These are phyloP conservation scores for Populus ilicifolia DNA, from an alignment of 345 rosid genomes.

Conservation along the genomic window DNA sequence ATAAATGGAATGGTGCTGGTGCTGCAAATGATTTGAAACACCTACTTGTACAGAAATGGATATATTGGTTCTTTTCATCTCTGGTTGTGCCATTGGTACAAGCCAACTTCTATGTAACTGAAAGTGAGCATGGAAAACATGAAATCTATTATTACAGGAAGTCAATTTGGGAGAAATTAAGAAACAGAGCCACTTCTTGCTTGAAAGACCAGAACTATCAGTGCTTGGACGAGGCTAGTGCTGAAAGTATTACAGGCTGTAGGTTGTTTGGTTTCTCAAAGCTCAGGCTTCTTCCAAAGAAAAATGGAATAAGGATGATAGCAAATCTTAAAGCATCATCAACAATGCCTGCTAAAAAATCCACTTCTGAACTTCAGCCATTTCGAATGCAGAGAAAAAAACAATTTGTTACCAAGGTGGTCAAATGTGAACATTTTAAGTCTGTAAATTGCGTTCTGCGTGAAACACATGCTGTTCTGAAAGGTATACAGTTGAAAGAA, in stretches of 20 bases:
- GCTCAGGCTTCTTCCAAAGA: constrained; percentile 66
- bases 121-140: constrained; percentile 65
- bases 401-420: background rate
- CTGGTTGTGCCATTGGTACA: constrained; percentile 62
- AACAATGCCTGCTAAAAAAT: constrained; percentile 21
- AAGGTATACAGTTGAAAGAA: constrained; percentile 58
- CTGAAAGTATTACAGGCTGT: constrained; percentile 30
- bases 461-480: constrained; percentile 64
- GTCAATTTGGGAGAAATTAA: constrained; percentile 58
- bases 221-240: constrained; percentile 40
- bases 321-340: constrained; percentile 64
- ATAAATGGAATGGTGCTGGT: constrained; percentile 21
- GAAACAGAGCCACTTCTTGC: constrained; percentile 27
- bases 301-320: constrained; percentile 59
- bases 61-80: constrained; percentile 66
- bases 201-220: constrained; percentile 41
- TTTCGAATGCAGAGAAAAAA: constrained; percentile 11
- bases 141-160: constrained; percentile 61
- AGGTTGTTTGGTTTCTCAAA: constrained; percentile 59
- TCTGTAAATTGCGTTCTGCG: constrained; percentile 56
- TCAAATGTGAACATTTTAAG: constrained; percentile 23
- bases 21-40: constrained; percentile 37
- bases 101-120: constrained; percentile 76
- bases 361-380: constrained; percentile 13
- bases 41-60: constrained; percentile 56